Evolutionary conservation across 495 filamentous ascomycete species (phyloP), one percentile per base, ranked within the genome.

Genomic region (Xanthoparmelia taractica): DNA sequence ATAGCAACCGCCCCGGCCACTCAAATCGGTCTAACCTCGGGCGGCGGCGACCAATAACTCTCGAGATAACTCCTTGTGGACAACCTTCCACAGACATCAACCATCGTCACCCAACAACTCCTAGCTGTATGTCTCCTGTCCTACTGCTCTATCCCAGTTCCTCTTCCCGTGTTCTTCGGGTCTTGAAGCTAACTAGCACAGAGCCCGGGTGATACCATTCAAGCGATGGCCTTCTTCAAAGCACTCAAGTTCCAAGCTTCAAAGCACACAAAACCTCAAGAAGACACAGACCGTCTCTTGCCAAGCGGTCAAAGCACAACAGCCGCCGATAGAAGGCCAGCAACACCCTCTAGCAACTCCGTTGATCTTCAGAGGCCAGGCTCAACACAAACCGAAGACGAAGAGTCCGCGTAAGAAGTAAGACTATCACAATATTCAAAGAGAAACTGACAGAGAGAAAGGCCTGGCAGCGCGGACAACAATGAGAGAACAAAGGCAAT

Each of bases 1-100:
- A 63, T 63, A 63, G 60, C 60, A 63, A 43, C 29, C 50, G 37
- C 55, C 60, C 60, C 43, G 38, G 60, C 57, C 50, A 38, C 52
- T 0, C 29, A 56, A 29, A 63, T 31, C 60, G 41, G 37, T 41
- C 60, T 57, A 63, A 63, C 29, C 52, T 54, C 50, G 50, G 29
- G 50, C 50, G 17, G 20, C 17, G n/a, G 29, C 29, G 33, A 54
- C 50, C 50, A 33, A 20, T 34, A 20, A 6, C 8, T 33, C 6
- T 33, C 50, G 33, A 6, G 10, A 33, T 10, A 2, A 33, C 1
- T 33, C 15, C 33, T 54, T 33, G 3, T 18, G 29, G 0, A 33
- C 25, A 10, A 54, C 10, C 50, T 34, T 54, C 50, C 50, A n/a
- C 50, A 20, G 1, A 20, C 50, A 54, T 54, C 27, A 17, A 54